Evolutionary conservation across 164 flowering plant species (phyloP).

Genomic region (Vitis labrusca): DNA sequence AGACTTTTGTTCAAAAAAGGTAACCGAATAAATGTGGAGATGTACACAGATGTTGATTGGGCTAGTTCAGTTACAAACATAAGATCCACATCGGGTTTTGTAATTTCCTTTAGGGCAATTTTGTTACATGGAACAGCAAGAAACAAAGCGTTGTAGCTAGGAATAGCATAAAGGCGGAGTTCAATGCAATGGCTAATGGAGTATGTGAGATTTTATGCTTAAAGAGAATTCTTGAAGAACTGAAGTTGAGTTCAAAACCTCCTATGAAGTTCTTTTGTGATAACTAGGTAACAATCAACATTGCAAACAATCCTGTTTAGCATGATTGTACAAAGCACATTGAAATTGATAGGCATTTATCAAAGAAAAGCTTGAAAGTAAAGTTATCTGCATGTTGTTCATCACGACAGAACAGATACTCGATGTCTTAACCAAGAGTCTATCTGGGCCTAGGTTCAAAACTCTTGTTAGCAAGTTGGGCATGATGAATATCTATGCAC

Average conservation of each 20-base stretch:
- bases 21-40: not conserved
- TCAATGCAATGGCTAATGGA: not conserved
- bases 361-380: no score
- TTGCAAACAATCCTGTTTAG: not conserved
- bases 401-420: no score
- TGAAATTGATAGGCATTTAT: no score
- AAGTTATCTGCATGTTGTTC: no score
- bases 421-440: no score
- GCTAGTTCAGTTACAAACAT: not conserved
- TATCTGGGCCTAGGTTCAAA: no score
- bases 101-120: not conserved
- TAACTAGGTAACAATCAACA: not conserved
- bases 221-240: slow-evolving; percentile 3
- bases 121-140: slow-evolving; percentile 1
- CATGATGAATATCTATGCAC: no score
- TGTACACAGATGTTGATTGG: not conserved
- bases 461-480: no score
- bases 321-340: no score
- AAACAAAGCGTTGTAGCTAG: not conserved
- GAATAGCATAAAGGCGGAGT: not conserved
- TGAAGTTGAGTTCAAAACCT: not conserved
- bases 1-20: not conserved
- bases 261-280: not conserved
- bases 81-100: not conserved
- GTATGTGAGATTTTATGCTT: not conserved